Conservation (phyloP, 257 asterid species). For the Ilex aquifolium region DNA sequence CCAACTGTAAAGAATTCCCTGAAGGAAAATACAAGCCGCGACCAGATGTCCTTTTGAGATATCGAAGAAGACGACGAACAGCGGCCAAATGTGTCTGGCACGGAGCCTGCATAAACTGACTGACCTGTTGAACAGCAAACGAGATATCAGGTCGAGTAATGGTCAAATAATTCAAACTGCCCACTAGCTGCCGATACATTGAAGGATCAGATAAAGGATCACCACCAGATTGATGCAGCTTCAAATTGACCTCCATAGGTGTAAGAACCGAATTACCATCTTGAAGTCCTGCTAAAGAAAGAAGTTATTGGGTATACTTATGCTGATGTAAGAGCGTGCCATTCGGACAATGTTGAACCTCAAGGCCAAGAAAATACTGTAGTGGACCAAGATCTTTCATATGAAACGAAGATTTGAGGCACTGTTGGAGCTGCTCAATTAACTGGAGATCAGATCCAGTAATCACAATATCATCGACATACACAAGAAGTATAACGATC, state of each 20-base stretch:
- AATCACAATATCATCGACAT: no score
- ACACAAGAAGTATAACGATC: no score
- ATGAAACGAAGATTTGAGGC: no score
- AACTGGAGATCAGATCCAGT: no score
- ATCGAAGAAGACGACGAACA: slow-evolving; percentile 7
- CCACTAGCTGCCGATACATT: background rate
- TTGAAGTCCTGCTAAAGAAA: background rate
- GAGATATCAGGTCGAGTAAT: background rate
- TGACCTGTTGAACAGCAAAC: no score
- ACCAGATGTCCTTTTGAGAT: slow-evolving; percentile 5
- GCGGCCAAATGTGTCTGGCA: background rate
- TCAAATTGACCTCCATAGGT: slow-evolving; percentile 4
- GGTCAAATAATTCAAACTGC: background rate
- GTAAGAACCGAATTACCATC: background rate
- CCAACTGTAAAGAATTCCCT: no score
- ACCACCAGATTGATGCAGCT: slow-evolving; percentile 6
- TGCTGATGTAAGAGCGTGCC: slow-evolving; percentile 1
- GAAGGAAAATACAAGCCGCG: no score
- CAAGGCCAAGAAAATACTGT: background rate
- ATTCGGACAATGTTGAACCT: background rate
- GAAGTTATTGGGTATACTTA: background rate
- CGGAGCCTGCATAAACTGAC: background rate
- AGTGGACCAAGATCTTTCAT: no score
- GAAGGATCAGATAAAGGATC: slow-evolving; percentile 5
- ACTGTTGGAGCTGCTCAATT: no score